A percentile compares a stretch with the other conserved stretches of the same genome.
Conservation (phyloP, 2,329 filamentous ascomycete species). For the Incumbomyces delicatus region DNA sequence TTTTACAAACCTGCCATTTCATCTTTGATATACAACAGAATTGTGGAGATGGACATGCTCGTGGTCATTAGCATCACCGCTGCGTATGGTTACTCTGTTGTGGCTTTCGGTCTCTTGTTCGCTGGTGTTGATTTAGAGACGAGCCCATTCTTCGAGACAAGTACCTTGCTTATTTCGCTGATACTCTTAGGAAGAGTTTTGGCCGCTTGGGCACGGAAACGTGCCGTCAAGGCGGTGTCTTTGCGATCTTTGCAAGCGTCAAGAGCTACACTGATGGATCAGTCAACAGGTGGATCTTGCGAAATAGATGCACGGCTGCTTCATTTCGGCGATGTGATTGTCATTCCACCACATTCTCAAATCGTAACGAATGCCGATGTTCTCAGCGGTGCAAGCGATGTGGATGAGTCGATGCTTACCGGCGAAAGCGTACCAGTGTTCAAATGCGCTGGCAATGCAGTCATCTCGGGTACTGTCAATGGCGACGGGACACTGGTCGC, state of each 20-base stretch:
- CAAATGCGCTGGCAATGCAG: no score
- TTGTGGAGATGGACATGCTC: constrained; percentile 47
- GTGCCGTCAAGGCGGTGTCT: constrained; percentile 43
- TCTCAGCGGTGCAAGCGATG: no score
- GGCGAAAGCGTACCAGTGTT: no score
- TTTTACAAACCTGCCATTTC: constrained; percentile 56
- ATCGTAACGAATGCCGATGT: no score
- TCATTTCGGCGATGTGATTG: no score
- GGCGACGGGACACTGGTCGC: constrained; percentile 43
- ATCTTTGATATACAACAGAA: constrained; percentile 36
- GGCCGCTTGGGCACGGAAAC: constrained; percentile 40
- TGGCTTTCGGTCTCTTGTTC: constrained; percentile 40
- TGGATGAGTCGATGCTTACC: no score
- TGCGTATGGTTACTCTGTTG: constrained; percentile 43
- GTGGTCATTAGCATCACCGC: constrained; percentile 43
- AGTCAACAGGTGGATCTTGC: no score
- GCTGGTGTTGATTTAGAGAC: constrained; percentile 28
- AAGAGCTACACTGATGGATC: no score
- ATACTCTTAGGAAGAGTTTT: no score
- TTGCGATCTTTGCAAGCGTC: constrained; percentile 52
- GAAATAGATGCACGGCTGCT: constrained; percentile 53
- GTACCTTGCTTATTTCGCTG: constrained; percentile 44
- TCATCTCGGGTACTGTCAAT: constrained; percentile 57
- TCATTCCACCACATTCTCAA: no score
- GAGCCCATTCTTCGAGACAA: constrained; percentile 45